Conservation (phyloP, 73 alveolate species). For the Tetrahymena malaccensis region DNA sequence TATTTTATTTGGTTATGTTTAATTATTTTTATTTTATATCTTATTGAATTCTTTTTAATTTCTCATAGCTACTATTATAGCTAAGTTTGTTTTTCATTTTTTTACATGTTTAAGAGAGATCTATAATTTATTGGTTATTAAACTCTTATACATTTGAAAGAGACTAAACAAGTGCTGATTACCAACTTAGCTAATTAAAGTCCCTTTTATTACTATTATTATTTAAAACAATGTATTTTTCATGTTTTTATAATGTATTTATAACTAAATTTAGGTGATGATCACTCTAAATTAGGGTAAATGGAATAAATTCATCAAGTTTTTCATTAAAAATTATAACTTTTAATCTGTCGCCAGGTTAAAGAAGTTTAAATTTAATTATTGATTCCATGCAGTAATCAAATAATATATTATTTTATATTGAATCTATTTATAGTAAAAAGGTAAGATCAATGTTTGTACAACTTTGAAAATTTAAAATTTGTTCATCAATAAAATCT, state of each 20-base stretch:
- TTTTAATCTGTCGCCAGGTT: not conserved
- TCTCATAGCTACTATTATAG: not conserved
- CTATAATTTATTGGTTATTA: not conserved
- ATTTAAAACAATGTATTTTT: no score
- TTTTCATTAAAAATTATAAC: not conserved
- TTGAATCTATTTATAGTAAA: not conserved
- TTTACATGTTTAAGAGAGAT: no score
- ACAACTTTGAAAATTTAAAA: no score
- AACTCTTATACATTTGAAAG: not conserved
- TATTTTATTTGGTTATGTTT: not conserved
- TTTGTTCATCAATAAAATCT: not conserved
- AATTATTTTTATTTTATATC: not conserved
- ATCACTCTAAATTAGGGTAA: not conserved
- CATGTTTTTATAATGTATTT: not conserved
- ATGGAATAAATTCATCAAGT: not conserved
- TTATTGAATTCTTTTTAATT: no score
- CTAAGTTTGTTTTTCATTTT: no score
- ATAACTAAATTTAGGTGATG: not conserved
- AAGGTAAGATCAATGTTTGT: not conserved
- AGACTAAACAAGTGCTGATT: not conserved
- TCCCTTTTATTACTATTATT: no score
- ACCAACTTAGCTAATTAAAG: not conserved
- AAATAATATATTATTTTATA: no score
- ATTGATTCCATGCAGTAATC: not conserved
- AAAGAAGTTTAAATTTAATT: not conserved